Base-by-base conservation (phyloP, 2,329 filamentous ascomycete species). In the Diaporthe sp. region DNA sequence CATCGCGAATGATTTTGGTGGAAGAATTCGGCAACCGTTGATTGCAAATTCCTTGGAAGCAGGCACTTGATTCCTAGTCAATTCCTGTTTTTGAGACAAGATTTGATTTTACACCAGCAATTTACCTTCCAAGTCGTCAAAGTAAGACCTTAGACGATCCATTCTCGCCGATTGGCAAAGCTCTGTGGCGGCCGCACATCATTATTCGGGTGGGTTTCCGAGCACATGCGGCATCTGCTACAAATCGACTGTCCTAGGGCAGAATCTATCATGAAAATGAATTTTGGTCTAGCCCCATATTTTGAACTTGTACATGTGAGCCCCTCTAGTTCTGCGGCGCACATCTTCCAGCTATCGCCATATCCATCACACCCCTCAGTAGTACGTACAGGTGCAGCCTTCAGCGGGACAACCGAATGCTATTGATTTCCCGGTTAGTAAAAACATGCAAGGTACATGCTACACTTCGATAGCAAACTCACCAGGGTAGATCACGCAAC, bases 401-500 rank as follows among this genome's bases (percentile, higher is more conserved):
- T 44, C n/a, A 42, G 58, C 44, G 15, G 62, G 62, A n/a, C 44
- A 67, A 9, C 44, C 62, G 12, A 51, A 37, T 34, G 44, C 62
- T 67, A 7, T 19, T 0, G 2, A 17, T 34, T 9, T 9, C 1
- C 59, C 15, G 12, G 31, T 51, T 22, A 67, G 44, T n/a, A 0
- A 44, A 28, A 3, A 39, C 1, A 19, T 61, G 6, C 5, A 39
- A n/a, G 31, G 4, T 0, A 58, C 19, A 37, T 13, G 17, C 17
- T 19, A 58, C 1, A 37, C 31, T 59, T 61, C 22, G 10, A n/a
- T 15, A 9, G 31, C 31, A 19, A 25, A 67, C 62, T 51, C 44
- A 67, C 62, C 44, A 3, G 62, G 62, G 6, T 67, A 67, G 4
- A 51, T 44, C 19, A 67, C 62, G 8, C 62, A 67, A 37, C 28